Base-by-base conservation (phyloP, 2,329 filamentous ascomycete species). In the Colletotrichum trifolii region DNA sequence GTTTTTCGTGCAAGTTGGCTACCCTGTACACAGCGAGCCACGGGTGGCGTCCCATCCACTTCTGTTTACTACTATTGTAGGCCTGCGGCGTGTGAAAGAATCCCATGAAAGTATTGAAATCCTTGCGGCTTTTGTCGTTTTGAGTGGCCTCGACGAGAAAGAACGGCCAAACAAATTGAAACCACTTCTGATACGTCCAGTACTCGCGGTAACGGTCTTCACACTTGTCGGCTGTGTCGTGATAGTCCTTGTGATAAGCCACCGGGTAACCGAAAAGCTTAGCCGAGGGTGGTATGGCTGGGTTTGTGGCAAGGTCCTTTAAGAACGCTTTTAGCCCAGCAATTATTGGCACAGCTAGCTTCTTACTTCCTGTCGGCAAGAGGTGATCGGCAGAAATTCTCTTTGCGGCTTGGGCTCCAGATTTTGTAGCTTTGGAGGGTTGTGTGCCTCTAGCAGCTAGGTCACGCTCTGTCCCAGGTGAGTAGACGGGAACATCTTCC, bases 11-110 rank as follows among this genome's bases (percentile, higher is more conserved):
- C n/a, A 82, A 73, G 5, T 74, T 69, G 0, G 82, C 80, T 25
- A 25, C 25, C 10, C 86, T 80, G 62, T 81, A 80, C 12, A 85
- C 69, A 0, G 76, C 83, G 39, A 87, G 67, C 85, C 85, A 89
- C 0, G 86, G 83, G 48, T 82, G 79, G 9, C 81, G 78, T 38
- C 67, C 60, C 8, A 68, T 71, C 13, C 69, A 67, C 2, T 60
- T 48, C 1, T 69, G 66, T 10, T 58, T 59, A 0, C 69, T 68
- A n/a, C 66, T 69, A 8, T 54, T 68, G 9, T 42, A 48, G 45
- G 45, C 64, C 1, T 57, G 53, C 1, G 71, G 64, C 45, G 83
- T 86, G 68, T 81, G 85, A 69, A 87, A 88, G 6, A 87, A 69
- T 0, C 81, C 84, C 1, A 76, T 60, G 65, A 77, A 81, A 2